Percentiles rank a stretch among this genome's conserved stretches.
Conservation (phyloP, 2,329 filamentous ascomycete species). For the Apiospora marii region DNA sequence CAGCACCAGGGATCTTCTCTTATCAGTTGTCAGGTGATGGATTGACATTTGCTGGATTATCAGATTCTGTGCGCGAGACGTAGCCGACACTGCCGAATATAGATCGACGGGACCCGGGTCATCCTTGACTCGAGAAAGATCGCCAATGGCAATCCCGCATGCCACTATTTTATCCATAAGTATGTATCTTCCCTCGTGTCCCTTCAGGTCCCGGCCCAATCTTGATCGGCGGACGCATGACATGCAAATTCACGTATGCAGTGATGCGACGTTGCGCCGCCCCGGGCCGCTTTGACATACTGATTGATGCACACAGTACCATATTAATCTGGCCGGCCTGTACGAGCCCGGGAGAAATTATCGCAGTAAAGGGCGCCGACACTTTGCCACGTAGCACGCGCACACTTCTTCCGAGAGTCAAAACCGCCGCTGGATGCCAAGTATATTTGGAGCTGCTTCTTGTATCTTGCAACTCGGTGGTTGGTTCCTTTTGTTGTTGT, state of each 20-base stretch:
- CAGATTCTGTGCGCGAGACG: too few relatives aligned
- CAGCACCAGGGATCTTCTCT: background rate
- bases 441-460: background rate
- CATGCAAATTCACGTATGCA: background rate
- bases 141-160: background rate
- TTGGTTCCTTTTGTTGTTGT: background rate
- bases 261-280: background rate
- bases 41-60: background rate
- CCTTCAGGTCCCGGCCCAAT: background rate
- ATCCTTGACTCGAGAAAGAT: background rate
- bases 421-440: background rate
- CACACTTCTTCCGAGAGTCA: background rate
- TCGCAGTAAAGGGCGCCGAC: too few relatives aligned
- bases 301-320: background rate
- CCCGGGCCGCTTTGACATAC: too few relatives aligned
- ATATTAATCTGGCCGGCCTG: background rate
- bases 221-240: background rate
- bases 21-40: background rate
- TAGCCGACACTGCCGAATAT: background rate
- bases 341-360: background rate
- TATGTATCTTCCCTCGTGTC: too few relatives aligned
- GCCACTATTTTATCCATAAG: too few relatives aligned
- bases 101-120: background rate
- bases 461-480: background rate
- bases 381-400: background rate